Conservation (phyloP, 768 basidiomycete genomes). For the Podaxis sp. region DNA sequence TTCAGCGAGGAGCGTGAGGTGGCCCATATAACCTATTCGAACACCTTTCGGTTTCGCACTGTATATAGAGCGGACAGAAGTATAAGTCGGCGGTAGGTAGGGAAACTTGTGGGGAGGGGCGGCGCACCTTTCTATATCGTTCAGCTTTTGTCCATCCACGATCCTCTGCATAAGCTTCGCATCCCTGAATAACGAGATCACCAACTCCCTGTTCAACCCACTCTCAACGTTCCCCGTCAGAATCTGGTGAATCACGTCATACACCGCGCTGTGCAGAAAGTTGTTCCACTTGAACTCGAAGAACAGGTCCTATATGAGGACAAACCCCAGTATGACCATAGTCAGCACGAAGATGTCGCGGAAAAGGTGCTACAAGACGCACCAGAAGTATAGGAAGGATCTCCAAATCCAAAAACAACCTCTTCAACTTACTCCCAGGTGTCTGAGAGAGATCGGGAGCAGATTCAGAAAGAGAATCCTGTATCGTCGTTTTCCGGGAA, state of each 20-base stretch:
- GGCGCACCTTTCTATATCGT: constrained; percentile 69
- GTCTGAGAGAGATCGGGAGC: constrained; percentile 37
- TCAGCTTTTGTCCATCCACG: constrained; percentile 77
- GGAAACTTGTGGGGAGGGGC: background rate
- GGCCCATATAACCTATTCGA: constrained; percentile 94
- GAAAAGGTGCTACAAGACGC: constrained; percentile 22
- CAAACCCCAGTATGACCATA: background rate
- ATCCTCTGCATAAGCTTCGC: constrained; percentile 81
- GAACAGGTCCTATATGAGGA: constrained; percentile 76
- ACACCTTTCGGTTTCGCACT: constrained; percentile 73
- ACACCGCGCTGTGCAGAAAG: constrained; percentile 93
- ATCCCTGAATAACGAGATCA: constrained; percentile 82
- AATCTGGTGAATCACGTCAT: constrained; percentile 94
- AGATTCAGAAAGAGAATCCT: constrained; percentile 17
- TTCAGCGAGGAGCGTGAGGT: constrained; percentile 91
- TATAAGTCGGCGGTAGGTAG: background rate
- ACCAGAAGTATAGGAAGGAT: constrained; percentile 78
- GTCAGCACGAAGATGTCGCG: background rate
- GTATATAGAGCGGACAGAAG: constrained; percentile 6
- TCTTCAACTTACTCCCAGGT: constrained; percentile 79
- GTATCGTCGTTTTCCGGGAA: constrained; percentile 40
- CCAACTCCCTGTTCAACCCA: constrained; percentile 82
- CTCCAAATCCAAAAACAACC: constrained; percentile 66
- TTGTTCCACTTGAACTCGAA: constrained; percentile 98
- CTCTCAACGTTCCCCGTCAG: constrained; percentile 81